Conservation (phyloP, 2,329 filamentous ascomycete genomes). For the Colletotrichum lini region DNA sequence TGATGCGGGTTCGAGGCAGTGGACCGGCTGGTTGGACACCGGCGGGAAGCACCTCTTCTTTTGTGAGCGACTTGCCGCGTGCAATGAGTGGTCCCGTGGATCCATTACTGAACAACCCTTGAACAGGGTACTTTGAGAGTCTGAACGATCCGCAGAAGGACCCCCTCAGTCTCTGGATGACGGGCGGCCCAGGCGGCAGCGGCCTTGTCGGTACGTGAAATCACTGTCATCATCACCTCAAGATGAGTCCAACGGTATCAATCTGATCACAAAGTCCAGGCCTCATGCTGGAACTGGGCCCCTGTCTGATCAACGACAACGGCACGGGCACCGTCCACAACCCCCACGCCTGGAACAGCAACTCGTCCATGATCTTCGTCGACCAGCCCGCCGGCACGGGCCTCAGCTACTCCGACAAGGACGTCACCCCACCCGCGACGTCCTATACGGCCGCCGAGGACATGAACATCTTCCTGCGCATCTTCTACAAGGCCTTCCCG, state of each 20-base stretch:
- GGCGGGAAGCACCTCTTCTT: conserved; percentile 44
- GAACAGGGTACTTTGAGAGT: conserved; percentile 48
- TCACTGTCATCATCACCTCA: not conserved
- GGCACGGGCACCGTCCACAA: conserved; percentile 40
- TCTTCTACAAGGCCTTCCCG: conserved; percentile 63
- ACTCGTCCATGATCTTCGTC: conserved; percentile 58
- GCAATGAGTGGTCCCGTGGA: no score
- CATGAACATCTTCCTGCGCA: conserved; percentile 64
- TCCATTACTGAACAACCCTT: not conserved
- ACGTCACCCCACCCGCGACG: conserved; percentile 48
- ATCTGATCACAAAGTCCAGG: conserved; percentile 2
- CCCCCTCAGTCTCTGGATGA: conserved; percentile 69
- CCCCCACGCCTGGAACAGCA: conserved; percentile 43
- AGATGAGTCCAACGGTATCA: no score
- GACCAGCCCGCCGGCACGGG: conserved; percentile 71
- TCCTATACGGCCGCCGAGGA: conserved; percentile 62
- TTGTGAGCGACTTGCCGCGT: conserved; percentile 26
- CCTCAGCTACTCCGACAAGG: conserved; percentile 61
- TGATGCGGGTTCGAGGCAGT: conserved; percentile 47
- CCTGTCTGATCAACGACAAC: conserved; percentile 40
- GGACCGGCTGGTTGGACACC: conserved; percentile 49
- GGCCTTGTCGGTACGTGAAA: conserved; percentile 61
- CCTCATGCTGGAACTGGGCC: conserved; percentile 41
- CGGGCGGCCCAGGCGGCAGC: conserved; percentile 71
- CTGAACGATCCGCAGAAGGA: conserved; percentile 47